Conservation (phyloP, 352 stramenopile genomes). For the Phytopythium helicoides region DNA sequence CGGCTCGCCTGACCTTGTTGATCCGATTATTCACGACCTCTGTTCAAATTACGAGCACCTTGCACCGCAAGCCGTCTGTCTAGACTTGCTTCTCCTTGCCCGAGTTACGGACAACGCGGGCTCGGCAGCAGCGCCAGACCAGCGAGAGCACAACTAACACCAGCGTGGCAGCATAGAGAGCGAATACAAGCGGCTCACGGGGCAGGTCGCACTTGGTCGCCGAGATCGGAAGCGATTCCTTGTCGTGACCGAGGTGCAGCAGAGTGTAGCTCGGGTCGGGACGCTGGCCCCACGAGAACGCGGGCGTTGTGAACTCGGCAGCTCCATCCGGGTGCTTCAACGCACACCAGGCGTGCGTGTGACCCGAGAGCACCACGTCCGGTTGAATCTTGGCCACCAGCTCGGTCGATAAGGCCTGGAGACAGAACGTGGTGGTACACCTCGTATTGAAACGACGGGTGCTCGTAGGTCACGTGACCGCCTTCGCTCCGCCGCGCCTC, state of each 20-base stretch:
- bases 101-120: background rate
- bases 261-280: slow-evolving; percentile 74
- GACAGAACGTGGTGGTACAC: slow-evolving; percentile 73
- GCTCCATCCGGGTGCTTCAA: slow-evolving; percentile 29
- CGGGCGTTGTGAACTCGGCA: slow-evolving; percentile 63
- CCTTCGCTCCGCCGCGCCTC: slow-evolving; percentile 35
- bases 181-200: slow-evolving; percentile 35
- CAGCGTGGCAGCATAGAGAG: slow-evolving; percentile 21
- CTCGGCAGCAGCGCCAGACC: background rate
- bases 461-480: slow-evolving; percentile 81
- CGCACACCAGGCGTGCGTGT: slow-evolving; percentile 72
- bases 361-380: slow-evolving; percentile 59
- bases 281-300: slow-evolving; percentile 81
- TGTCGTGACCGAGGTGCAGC: slow-evolving; percentile 19
- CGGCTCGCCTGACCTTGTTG: too few relatives aligned
- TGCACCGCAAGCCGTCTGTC: too few relatives aligned
- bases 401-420: slow-evolving; percentile 35
- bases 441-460: slow-evolving; percentile 61
- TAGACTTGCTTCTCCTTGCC: slow-evolving; percentile 4
- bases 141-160: slow-evolving; percentile 10
- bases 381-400: slow-evolving; percentile 50
- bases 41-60: too few relatives aligned
- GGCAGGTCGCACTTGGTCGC: slow-evolving; percentile 32
- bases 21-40: too few relatives aligned
- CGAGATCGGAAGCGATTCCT: background rate